Base-by-base conservation (phyloP, 2,329 filamentous ascomycete species). In the Colletotrichum sp. region DNA sequence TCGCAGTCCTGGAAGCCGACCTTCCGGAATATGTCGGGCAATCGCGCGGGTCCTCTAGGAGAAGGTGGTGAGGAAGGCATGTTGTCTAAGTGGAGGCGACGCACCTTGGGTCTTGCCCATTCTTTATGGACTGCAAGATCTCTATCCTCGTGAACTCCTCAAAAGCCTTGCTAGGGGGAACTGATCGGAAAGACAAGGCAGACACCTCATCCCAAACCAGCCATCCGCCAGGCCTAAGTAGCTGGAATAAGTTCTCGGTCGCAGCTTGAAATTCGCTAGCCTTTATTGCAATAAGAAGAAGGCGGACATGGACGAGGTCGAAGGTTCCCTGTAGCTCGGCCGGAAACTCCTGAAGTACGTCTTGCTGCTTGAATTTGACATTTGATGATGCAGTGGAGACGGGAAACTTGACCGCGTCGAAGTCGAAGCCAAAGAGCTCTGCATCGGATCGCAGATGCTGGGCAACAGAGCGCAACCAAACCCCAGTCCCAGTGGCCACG, bases 11-110 rank as follows among this genome's bases (percentile, higher is more conserved):
- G 8, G 25, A 59, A 59, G 15, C 55, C 55, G 5, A 28, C 55
- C 5, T 59, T 59, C 8, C 0, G 55, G 3, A 59, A 28, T 0
- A 28, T 19, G 0, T 7, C 16, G 2, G 55, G 55, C 0, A 59
- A 3, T 19, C 13, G 25, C 25, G 55, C 55, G 22, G 55, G 55
- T 8, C n/a, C n/a, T n/a, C n/a, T n/a, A n/a, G n/a, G n/a, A n/a
- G n/a, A n/a, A n/a, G n/a, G n/a, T n/a, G n/a, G n/a, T n/a, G n/a
- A n/a, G n/a, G n/a, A n/a, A n/a, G n/a, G n/a, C n/a, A n/a, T n/a
- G n/a, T n/a, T n/a, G n/a, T 25, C 8, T 22, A 3, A 0, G 1
- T 19, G 3, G 25, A 8, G 13, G 22, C 15, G 25, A 16, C 55
- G 7, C 25, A 59, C 55, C 55, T 28, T 12, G 55, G 55, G 25